phyloP scores from a whole-genome alignment of 2,329 filamentous ascomycete species.

The Fusarium tanahbumbuense region DNA sequence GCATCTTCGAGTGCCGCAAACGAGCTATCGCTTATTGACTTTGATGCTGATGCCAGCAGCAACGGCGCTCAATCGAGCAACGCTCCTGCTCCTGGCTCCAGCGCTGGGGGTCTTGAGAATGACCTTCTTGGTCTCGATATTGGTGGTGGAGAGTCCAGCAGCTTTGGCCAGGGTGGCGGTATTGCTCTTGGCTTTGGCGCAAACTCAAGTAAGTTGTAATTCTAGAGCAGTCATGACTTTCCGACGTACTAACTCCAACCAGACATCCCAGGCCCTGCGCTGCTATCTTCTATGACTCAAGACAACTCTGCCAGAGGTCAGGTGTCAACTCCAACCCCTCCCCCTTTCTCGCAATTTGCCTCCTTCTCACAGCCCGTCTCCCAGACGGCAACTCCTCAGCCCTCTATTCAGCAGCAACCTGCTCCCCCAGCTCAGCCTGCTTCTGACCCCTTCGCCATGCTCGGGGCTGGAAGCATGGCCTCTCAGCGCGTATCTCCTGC shows the following conservation, averaged over 20 bases:
- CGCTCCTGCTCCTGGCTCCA: constrained; percentile 49
- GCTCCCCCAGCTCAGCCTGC: constrained; percentile 57
- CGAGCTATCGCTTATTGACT: constrained; percentile 94
- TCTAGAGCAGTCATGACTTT: too few relatives aligned
- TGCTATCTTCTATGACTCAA: constrained; percentile 73
- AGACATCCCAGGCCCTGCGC: constrained; percentile 73
- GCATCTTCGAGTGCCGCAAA: constrained; percentile 58
- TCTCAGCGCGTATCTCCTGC: constrained; percentile 47
- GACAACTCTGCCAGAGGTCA: constrained; percentile 66
- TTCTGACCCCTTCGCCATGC: constrained; percentile 65
- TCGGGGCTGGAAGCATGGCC: constrained; percentile 49
- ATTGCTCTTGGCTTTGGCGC: constrained; percentile 85
- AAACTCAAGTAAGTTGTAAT: constrained; percentile 69
- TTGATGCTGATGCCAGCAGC: constrained; percentile 72
- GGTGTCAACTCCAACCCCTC: constrained; percentile 57
- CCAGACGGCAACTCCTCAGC: constrained; percentile 65
- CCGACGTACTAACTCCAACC: constrained; percentile 29
- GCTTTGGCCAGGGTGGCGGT: constrained; percentile 79
- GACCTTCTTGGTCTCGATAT: constrained; percentile 91
- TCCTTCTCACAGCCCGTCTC: constrained; percentile 66
- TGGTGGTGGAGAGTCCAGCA: constrained; percentile 69
- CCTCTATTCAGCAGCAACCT: constrained; percentile 59
- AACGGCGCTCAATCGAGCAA: constrained; percentile 53
- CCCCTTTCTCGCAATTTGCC: constrained; percentile 65
- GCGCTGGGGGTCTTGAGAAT: constrained; percentile 80